A percentile compares a stretch with the other conserved stretches of the same genome.
These are phyloP conservation scores for Teunomyces pallodes DNA, from an alignment of 805 yeast genomes.

Conservation along the genomic window DNA sequence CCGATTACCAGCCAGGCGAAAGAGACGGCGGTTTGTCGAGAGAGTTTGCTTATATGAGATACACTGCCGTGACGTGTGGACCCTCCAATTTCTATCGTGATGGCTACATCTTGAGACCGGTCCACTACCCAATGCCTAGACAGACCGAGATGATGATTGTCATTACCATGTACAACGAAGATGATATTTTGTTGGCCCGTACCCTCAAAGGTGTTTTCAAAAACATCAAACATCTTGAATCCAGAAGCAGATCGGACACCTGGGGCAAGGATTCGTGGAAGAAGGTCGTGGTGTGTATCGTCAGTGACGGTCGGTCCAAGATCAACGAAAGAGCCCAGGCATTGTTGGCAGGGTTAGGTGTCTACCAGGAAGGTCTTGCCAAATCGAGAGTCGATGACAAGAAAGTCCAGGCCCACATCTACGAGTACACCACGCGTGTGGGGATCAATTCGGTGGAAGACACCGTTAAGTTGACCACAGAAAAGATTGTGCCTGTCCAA, in stretches of 20 bases:
- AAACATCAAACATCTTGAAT: slow-evolving; percentile 56
- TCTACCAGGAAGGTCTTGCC: slow-evolving; percentile 66
- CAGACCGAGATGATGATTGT: slow-evolving; percentile 62
- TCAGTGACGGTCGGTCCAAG: slow-evolving; percentile 65
- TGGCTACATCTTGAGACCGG: slow-evolving; percentile 56
- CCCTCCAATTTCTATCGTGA: slow-evolving; percentile 59
- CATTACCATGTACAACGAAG: slow-evolving; percentile 67
- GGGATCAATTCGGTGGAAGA: slow-evolving; percentile 48
- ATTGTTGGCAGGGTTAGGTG: slow-evolving; percentile 61
- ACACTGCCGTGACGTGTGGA: slow-evolving; percentile 66
- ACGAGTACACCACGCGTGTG: slow-evolving; percentile 64
- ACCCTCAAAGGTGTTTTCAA: slow-evolving; percentile 65
- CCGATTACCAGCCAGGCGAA: slow-evolving; percentile 31
- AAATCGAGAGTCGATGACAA: slow-evolving; percentile 57
- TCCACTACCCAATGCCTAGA: slow-evolving; percentile 51
- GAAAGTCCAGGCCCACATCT: slow-evolving; percentile 62
- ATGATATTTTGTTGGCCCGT: slow-evolving; percentile 57
- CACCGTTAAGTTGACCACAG: slow-evolving; percentile 51
- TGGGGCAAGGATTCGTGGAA: slow-evolving; percentile 56
- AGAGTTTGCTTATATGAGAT: slow-evolving; percentile 61
- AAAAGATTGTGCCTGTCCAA: slow-evolving; percentile 61
- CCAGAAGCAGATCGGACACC: slow-evolving; percentile 44
- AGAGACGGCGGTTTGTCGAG: slow-evolving; percentile 43
- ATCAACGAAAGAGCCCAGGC: slow-evolving; percentile 63
- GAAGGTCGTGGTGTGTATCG: slow-evolving; percentile 60